Evolutionary conservation across 352 stramenopile species (phyloP), one percentile per base, ranked within the genome.

Genomic region (Ophiocytium majus): DNA sequence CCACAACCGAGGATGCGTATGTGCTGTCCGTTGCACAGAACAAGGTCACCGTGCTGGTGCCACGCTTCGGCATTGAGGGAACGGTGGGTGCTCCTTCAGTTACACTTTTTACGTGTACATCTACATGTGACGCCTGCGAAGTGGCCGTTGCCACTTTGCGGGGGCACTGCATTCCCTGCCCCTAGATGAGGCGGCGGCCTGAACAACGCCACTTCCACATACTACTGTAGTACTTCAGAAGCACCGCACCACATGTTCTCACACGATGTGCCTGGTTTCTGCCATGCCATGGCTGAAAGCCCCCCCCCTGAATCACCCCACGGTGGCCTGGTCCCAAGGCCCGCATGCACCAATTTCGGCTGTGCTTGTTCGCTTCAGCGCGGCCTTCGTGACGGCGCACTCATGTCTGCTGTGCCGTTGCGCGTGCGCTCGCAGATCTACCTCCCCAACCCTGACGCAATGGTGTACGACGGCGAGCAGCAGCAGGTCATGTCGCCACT

Each of bases 31-130:
- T 99, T 23, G 94, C 96, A 80, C 97, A 96, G 80, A 93, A 87
- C 71, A 91, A 89, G 23, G 92, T 99, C 17, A 94, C 92, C 23
- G 96, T 99, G 14, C 92, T 99, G 84, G 91, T 99, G 79, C 97
- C 97, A n/a, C 91, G 96, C 57, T 99, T 98, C 89, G 97, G 97
- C 32, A 98, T 99, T 82, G 97, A 99, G 93, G 97, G 96, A 50
- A 83, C 66, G 81, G 81, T 89, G 33, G 87, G 80, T 78, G 5
- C 5, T 5, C 5, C 5, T 57, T 57, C n/a, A n/a, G n/a, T n/a
- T 57, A 14, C 43, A 57, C 14, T 5, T 14, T 57, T 57, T 5
- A 57, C 5, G 43, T 57, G 14, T 14, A 80, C 97, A 96, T 78
- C 92, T 89, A 64, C 90, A 87, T 9, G 92, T 99, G 17, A 93